Evolutionary conservation across 1,284 basidiomycete genomes (phyloP), one percentile per base, ranked within the genome.

Genomic region (Dichomitus squalens): DNA sequence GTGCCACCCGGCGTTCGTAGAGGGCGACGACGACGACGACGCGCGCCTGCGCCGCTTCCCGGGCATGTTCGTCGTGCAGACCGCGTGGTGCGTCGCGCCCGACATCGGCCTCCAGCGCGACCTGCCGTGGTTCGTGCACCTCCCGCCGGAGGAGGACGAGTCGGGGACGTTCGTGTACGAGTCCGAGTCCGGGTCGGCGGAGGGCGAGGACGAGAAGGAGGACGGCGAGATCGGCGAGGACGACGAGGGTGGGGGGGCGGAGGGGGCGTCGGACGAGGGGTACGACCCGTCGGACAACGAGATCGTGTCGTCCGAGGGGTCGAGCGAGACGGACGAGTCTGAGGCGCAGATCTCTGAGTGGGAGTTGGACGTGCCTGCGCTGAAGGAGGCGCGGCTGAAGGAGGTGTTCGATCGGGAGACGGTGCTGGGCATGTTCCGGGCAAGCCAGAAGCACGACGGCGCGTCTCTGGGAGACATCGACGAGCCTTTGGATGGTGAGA

Each of bases 1-100:
- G 36, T 61, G 56, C 44, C 46, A 53, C 38, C 60, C 60, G 6
- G 27, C 23, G 5, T 47, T 31, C 9, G 36, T 58, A 3, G 34
- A 23, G 6, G 51, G 27, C 8, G 54, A 43, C 33, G n/a, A n/a
- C n/a, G n/a, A n/a, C n/a, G n/a, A n/a, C n/a, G 57, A 49, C 9
- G n/a, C n/a, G 39, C 44, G 51, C n/a, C 9, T 56, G 21, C 14
- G 44, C 20, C 49, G 43, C 20, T 41, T 59, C 16, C 39, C 52
- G 16, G 39, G 16, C 11, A 4, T 34, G 11, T 31, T 38, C 31
- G 18, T 61, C 34, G 27, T 50, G 14, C 56, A 58, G 38, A 56
- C 34, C 35, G 20, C 38, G 12, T 49, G 43, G 49, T 23, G 29
- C 2, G 50, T 55, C 25, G 49, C 40, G 3, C 53, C 57, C 33